Base-by-base conservation (phyloP, 2,329 filamentous ascomycete species). In the Fusarium fujikuroi region DNA sequence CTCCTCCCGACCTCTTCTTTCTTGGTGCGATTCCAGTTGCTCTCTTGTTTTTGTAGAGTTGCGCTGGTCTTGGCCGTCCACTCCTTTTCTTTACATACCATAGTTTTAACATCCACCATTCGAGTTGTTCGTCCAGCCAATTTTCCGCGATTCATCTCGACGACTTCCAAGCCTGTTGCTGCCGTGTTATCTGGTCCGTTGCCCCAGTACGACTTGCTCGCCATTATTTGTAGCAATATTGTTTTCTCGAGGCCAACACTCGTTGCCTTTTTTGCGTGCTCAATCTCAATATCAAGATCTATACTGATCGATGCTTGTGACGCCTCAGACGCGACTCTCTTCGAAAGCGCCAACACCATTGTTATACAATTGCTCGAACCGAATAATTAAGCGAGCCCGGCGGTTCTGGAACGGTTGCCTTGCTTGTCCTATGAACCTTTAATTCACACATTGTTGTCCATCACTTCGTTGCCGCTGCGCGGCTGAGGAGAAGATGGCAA, bases 61-160 rank as follows among this genome's bases (percentile, higher is more conserved):
- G 84, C 82, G 82, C 87, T 90, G 88, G 87, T 87, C 82, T 88
- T 83, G 86, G 80, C 87, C 87, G 87, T 89, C 87, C 87, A 84
- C 86, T 89, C 87, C 85, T 87, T 83, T 83, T 73, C 73, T 76
- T 79, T 75, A 76, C 62, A 75, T 61, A 67, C 40, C 53, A 79
- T 81, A 78, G 66, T 64, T 69, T 47, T 64, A 39, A 69, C 67
- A 58, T 54, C 54, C 66, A 59, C 44, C 63, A 64, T 63, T 63
- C 66, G 59, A 69, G 63, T 66, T 77, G 49, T 77, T 76, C 75
- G 75, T 69, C 66, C 74, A 75, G 63, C 75, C 70, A 76, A 69
- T 76, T 72, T 72, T 52, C 52, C 49, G 63, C 69, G 60, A 73
- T 76, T 72, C 60, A 70, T 67, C 73, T 66, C 70, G 68, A 74